Percentiles rank a stretch among this genome's conserved stretches.
phyloP scores from a whole-genome alignment of 2,329 filamentous ascomycete genomes.

The Nothopassalora personata region DNA sequence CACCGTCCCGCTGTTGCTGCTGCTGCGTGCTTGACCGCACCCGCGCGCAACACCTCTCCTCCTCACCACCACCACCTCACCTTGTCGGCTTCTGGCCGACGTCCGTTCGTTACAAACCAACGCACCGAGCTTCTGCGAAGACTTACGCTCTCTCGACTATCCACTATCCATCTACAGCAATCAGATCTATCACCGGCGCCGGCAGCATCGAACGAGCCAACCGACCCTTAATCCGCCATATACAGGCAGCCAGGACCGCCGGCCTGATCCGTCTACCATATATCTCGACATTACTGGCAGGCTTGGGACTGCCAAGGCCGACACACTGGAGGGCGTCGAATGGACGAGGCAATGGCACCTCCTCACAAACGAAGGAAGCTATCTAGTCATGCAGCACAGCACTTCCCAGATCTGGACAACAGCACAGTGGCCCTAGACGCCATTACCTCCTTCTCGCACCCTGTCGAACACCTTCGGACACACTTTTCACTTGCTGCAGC shows the following conservation, averaged over 20 bases:
- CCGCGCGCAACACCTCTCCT: neutral
- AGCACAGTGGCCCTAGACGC: constrained; percentile 8
- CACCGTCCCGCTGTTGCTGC: neutral
- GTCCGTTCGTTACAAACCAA: constrained; percentile 27
- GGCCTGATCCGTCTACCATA: neutral
- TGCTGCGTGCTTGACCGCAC: neutral
- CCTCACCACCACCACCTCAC: constrained; percentile 6
- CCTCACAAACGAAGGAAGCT: constrained; percentile 27
- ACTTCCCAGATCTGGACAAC: constrained; percentile 9
- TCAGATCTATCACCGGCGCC: constrained; percentile 2
- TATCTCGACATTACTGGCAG: neutral
- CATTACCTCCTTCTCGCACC: constrained; percentile 11
- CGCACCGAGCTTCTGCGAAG: constrained; percentile 24
- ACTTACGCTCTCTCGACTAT: constrained; percentile 16
- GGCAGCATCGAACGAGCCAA: constrained; percentile 2
- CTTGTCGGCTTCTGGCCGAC: constrained; percentile 27
- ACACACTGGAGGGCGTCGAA: constrained; percentile 8
- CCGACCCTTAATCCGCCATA: neutral
- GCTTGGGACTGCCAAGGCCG: constrained; percentile 2
- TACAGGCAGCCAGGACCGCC: neutral
- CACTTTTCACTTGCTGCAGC: constrained; percentile 4
- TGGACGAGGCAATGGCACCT: constrained; percentile 28
- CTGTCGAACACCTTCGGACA: constrained; percentile 12
- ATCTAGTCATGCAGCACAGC: constrained; percentile 7
- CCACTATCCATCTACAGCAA: constrained; percentile 5